Base-by-base conservation (phyloP, 2,329 filamentous ascomycete species). In the Hirsutella thompsonii region DNA sequence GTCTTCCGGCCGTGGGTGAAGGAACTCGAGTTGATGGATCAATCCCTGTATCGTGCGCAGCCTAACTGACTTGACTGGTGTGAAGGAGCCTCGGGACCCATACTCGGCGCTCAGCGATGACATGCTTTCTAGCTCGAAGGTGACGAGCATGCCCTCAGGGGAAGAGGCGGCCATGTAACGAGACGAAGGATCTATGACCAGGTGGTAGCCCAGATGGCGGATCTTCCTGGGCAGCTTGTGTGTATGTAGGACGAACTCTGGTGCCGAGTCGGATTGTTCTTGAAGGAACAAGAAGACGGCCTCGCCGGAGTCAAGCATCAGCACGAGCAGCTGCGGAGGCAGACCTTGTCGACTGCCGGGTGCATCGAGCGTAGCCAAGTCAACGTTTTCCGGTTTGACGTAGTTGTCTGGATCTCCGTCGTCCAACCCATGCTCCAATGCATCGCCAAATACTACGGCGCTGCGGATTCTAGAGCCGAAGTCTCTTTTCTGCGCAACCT, bases 11-110 rank as follows among this genome's bases (percentile, higher is more conserved):
- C 70, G 69, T 8, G 88, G 84, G 44, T 83, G 77, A 3, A 98
- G 68, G 48, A 96, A 98, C 19, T 88, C 83, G 69, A 95, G 80
- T 50, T 86, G 83, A 51, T 90, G 70, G 42, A 96, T 85, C n/a
- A 80, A 69, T 1, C 85, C 88, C 8, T 79, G 72, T 8, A 87
- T 66, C 9, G 58, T 48, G 9, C 70, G 66, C 16, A 66, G 53
- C 16, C 60, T 54, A 32, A 51, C 57, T 1, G 56, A 59, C 44
- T 68, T 68, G 42, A 94, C 71, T 2, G 82, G 83, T 9, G 67
- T 58, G 43, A 84, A 58, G 46, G 62, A 53, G n/a, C 63, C 58
- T 26, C 55, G 53, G 30, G 52, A 48, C 14, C 52, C 55, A 52
- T 69, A 81, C 54, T 63, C 77, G 51, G 50, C 56, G 49, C 59